phyloP scores from a whole-genome alignment of 129 eudicot genomes.

The Glebionis coronaria region DNA sequence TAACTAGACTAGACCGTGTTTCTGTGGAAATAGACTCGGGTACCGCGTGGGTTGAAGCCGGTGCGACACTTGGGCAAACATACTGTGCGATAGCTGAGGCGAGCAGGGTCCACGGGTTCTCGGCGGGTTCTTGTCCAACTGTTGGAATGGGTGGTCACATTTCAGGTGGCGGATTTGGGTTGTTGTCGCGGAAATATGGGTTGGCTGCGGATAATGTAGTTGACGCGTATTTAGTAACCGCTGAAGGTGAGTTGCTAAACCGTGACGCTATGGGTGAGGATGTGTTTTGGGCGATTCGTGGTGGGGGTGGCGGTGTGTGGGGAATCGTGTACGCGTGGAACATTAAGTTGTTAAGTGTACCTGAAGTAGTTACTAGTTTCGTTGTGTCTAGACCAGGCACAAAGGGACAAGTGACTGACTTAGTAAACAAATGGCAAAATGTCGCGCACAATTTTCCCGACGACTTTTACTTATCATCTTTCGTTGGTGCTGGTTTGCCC shows the following conservation, averaged over 20 bases:
- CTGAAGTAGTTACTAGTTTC: slow-evolving; percentile 53
- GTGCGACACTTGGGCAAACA: slow-evolving; percentile 76
- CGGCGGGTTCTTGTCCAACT: slow-evolving; percentile 83
- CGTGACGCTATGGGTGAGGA: slow-evolving; percentile 85
- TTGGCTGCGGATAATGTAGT: slow-evolving; percentile 77
- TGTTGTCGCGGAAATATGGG: slow-evolving; percentile 69
- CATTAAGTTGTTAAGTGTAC: slow-evolving; percentile 44
- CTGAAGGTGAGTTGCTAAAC: slow-evolving; percentile 46
- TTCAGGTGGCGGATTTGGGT: slow-evolving; percentile 78
- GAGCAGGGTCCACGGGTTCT: slow-evolving; percentile 48
- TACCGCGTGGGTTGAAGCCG: slow-evolving; percentile 79
- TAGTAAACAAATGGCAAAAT: slow-evolving; percentile 63
- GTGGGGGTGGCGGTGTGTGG: slow-evolving; percentile 79
- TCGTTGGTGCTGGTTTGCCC: slow-evolving; percentile 44
- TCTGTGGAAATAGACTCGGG: slow-evolving; percentile 44
- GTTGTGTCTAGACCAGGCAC: slow-evolving; percentile 48
- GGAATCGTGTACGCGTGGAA: slow-evolving; percentile 83
- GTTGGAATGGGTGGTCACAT: slow-evolving; percentile 83
- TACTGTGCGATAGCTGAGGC: slow-evolving; percentile 52
- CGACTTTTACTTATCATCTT: slow-evolving; percentile 45
- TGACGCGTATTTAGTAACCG: slow-evolving; percentile 58
- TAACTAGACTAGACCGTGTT: slow-evolving; percentile 50
- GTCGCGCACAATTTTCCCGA: slow-evolving; percentile 48
- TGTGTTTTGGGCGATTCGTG: slow-evolving; percentile 89
- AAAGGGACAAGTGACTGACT: slow-evolving; percentile 24